Conservation (phyloP, 352 stramenopile species). For the Globisporangium uncinulatum region DNA sequence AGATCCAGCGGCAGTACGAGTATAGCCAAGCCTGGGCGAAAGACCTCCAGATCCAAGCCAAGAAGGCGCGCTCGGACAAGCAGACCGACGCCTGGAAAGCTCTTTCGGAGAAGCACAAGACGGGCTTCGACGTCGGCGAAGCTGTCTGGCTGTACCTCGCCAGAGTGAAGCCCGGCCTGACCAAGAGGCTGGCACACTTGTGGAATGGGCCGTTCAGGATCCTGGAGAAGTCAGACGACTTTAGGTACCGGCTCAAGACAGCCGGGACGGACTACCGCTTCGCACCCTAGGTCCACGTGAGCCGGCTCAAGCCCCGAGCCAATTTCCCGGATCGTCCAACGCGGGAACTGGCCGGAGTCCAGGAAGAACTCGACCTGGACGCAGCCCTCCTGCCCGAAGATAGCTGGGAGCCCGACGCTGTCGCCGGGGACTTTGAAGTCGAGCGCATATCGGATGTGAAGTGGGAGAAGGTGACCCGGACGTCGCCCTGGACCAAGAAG, state of each 20-base stretch:
- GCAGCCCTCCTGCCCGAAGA: slow-evolving; percentile 19
- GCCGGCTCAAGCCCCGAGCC: slow-evolving; percentile 10
- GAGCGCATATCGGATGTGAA: slow-evolving; percentile 9
- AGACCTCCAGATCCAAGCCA: not conserved
- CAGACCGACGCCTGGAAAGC: not conserved
- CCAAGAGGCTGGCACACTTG: slow-evolving; percentile 14
- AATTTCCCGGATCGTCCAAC: slow-evolving; percentile 5
- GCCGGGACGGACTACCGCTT: slow-evolving; percentile 5
- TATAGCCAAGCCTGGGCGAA: not conserved
- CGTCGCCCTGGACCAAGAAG: slow-evolving; percentile 6
- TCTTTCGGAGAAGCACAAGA: not conserved
- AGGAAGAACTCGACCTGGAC: slow-evolving; percentile 14
- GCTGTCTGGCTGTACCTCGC: slow-evolving; percentile 7
- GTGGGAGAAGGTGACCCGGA: not conserved
- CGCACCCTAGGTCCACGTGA: slow-evolving; percentile 18
- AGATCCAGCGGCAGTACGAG: slow-evolving; percentile 10
- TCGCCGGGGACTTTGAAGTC: slow-evolving; percentile 16
- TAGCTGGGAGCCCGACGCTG: slow-evolving; percentile 13
- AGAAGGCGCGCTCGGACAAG: not conserved
- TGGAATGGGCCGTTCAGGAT: slow-evolving; percentile 23
- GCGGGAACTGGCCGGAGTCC: not conserved
- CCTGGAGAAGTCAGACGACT: slow-evolving; percentile 12
- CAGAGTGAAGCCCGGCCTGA: not conserved
- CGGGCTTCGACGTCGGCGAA: slow-evolving; percentile 1
- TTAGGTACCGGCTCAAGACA: slow-evolving; percentile 8